phyloP scores from a whole-genome alignment of 768 basidiomycete species.

The Leccinum truebloodii region DNA sequence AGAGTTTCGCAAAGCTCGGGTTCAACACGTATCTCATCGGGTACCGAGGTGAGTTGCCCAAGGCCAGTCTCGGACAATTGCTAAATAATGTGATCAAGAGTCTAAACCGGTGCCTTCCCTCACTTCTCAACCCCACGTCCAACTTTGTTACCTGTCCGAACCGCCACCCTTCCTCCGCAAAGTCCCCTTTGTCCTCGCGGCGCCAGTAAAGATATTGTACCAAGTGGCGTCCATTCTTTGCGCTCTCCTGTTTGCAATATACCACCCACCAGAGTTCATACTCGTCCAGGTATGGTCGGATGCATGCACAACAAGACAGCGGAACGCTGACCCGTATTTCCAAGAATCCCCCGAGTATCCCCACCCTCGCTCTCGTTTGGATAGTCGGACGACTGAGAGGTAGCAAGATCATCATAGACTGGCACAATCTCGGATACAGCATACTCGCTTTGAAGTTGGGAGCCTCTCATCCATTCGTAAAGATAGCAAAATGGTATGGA shows the following conservation, averaged over 20 bases:
- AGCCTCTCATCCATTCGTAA: constrained; percentile 63
- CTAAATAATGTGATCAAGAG: constrained; percentile 42
- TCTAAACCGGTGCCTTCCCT: constrained; percentile 78
- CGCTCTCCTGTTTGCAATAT: constrained; percentile 59
- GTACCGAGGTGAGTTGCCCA: constrained; percentile 64
- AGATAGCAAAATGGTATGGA: constrained; percentile 70
- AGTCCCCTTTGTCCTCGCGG: constrained; percentile 70
- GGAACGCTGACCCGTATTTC: constrained; percentile 6
- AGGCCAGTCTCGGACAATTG: not conserved
- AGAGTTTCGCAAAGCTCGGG: constrained; percentile 81
- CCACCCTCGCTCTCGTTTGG: constrained; percentile 86
- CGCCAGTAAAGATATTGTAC: constrained; percentile 76
- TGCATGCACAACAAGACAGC: not conserved
- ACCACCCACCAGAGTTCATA: constrained; percentile 76
- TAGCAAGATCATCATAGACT: constrained; percentile 92
- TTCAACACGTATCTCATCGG: constrained; percentile 84
- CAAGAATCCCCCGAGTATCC: constrained; percentile 96
- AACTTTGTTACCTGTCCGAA: constrained; percentile 65
- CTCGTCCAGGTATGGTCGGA: constrained; percentile 75
- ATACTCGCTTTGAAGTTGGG: constrained; percentile 88
- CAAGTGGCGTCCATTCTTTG: constrained; percentile 67
- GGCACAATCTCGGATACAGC: constrained; percentile 97
- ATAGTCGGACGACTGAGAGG: constrained; percentile 65
- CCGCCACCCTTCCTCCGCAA: constrained; percentile 53
- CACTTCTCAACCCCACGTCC: constrained; percentile 61